These are phyloP conservation scores for Lyophyllum semitale DNA, from an alignment of 768 basidiomycete genomes.

Conservation along the genomic window DNA sequence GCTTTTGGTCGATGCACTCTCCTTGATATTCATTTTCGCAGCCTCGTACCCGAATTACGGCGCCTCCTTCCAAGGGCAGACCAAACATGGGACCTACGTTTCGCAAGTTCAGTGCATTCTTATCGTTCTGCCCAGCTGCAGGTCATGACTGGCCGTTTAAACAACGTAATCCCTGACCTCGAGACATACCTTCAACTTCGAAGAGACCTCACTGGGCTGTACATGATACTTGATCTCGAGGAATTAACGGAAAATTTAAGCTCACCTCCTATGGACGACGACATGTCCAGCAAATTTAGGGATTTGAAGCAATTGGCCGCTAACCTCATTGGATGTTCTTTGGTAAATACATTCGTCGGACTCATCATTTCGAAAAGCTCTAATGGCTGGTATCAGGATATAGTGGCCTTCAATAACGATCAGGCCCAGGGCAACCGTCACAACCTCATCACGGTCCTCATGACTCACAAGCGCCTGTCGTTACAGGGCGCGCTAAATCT, in stretches of 20 bases:
- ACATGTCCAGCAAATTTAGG: conserved; percentile 26
- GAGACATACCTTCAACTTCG: conserved; percentile 49
- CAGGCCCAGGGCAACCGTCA: conserved; percentile 34
- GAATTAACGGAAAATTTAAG: conserved; percentile 51
- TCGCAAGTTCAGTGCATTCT: conserved; percentile 34
- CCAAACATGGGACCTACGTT: conserved; percentile 41
- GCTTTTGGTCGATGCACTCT: conserved; percentile 7
- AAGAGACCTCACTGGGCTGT: conserved; percentile 49
- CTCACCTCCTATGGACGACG: conserved; percentile 31
- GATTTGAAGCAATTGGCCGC: conserved; percentile 41
- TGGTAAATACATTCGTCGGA: conserved; percentile 35
- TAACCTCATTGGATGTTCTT: conserved; percentile 55
- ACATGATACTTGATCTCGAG: conserved; percentile 52
- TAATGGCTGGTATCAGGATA: conserved; percentile 46
- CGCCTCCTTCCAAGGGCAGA: conserved; percentile 34
- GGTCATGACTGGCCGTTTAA: conserved; percentile 24
- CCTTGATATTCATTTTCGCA: conserved; percentile 19
- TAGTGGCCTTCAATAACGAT: conserved; percentile 54
- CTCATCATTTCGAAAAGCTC: conserved; percentile 1
- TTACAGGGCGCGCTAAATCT: conserved; percentile 52
- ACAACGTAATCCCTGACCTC: conserved; percentile 36
- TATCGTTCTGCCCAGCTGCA: conserved; percentile 36
- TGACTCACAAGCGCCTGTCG: conserved; percentile 41
- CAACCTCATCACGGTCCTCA: conserved; percentile 55
- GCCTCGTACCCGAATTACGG: conserved; percentile 39